These are phyloP conservation scores for Bolboschoenoplectus hybrid DNA, from an alignment of 202 grass and related monocot species.

Conservation along the genomic window DNA sequence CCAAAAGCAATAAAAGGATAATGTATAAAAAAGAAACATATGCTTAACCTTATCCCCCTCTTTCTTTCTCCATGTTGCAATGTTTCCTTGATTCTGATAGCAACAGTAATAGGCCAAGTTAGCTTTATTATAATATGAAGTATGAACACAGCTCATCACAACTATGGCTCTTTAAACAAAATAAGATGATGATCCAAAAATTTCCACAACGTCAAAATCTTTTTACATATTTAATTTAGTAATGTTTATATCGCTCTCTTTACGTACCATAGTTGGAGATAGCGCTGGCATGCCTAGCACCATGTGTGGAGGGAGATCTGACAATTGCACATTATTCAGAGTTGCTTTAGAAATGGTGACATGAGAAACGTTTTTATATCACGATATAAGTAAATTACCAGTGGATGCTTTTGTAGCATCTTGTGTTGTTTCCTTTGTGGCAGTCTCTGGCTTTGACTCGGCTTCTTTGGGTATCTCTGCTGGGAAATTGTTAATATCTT, in stretches of 20 bases:
- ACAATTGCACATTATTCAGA: conserved; percentile 29
- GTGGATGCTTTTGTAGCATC: background rate
- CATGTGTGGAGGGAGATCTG: conserved; percentile 79
- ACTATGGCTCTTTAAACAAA: background rate
- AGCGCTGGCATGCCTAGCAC: conserved; percentile 92
- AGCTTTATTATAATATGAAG: background rate
- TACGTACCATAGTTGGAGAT: conserved; percentile 86
- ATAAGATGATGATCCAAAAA: background rate
- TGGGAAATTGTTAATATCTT: conserved; percentile 77
- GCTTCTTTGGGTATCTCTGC: conserved; percentile 63
- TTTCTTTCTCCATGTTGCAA: conserved; percentile 95
- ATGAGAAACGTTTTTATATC: conserved; percentile 18
- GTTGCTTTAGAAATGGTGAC: background rate
- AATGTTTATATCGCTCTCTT: background rate
- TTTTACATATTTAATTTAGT: background rate
- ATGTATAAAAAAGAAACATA: conserved; percentile 27
- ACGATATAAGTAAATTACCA: conserved; percentile 24
- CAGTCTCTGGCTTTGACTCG: conserved; percentile 39
- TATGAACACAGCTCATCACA: background rate
- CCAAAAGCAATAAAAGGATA: conserved; percentile 25
- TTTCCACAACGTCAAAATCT: conserved; percentile 20
- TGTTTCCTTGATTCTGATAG: conserved; percentile 96
- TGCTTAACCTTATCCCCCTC: conserved; percentile 89
- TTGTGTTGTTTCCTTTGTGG: conserved; percentile 48
- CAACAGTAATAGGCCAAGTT: conserved; percentile 42